Conservation (phyloP, 441 rosid genomes). For the Erodium moschatum region DNA sequence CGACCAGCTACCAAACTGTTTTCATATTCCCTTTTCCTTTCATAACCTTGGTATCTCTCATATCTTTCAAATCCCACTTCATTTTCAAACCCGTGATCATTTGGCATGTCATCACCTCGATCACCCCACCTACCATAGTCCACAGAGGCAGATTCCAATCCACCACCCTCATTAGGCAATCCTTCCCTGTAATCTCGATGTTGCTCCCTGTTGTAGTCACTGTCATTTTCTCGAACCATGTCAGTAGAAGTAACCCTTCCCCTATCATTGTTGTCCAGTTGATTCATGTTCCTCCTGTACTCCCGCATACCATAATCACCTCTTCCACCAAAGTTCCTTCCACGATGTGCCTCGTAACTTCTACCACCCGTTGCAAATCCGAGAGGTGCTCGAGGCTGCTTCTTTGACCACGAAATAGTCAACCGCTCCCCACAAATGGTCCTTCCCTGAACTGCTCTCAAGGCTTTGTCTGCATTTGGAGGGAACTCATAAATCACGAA, state of each 20-base stretch:
- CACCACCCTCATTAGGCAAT: neutral
- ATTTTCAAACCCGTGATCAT: neutral
- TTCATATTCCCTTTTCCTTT: slow-evolving; percentile 22
- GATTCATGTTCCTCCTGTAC: neutral
- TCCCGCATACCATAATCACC: neutral
- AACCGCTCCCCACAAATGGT: slow-evolving; percentile 1
- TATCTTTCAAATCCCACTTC: slow-evolving; percentile 14
- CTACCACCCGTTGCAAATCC: neutral
- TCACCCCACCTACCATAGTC: slow-evolving; percentile 1
- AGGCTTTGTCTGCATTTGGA: slow-evolving; percentile 7
- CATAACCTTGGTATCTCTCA: slow-evolving; percentile 26
- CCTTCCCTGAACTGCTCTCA: neutral
- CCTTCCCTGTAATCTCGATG: neutral
- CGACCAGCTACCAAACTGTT: slow-evolving; percentile 17
- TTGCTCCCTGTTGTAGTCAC: neutral
- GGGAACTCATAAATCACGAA: neutral
- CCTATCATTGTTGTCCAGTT: neutral
- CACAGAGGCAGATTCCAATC: neutral
- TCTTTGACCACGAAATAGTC: slow-evolving; percentile 4
- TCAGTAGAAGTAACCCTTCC: neutral
- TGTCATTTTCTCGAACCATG: neutral
- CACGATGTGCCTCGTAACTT: neutral
- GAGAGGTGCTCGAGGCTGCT: neutral
- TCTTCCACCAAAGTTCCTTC: neutral
- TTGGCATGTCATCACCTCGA: neutral